Conservation (phyloP, 352 stramenopile species). For the Phytophthora meadii region DNA sequence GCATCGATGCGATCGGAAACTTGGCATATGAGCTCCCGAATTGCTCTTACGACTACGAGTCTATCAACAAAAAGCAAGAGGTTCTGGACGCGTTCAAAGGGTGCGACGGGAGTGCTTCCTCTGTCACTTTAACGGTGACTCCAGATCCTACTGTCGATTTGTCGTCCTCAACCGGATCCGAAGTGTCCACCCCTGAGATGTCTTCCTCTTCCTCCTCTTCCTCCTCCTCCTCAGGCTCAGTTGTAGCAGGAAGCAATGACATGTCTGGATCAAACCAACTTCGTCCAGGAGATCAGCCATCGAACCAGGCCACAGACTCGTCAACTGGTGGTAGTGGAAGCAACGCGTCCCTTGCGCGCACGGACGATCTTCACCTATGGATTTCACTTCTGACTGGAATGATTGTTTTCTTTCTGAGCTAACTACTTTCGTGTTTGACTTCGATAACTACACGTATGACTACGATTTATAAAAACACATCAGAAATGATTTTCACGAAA, state of each 20-base stretch:
- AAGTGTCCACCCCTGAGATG: no score
- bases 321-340: constrained; percentile 5
- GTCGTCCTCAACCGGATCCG: constrained; percentile 6
- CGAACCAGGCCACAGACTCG: constrained; percentile 3
- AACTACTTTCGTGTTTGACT: neutral
- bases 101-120: constrained; percentile 8
- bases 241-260: neutral
- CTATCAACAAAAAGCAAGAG: constrained; percentile 43
- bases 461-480: no score
- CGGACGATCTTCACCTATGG: constrained; percentile 4
- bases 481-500: no score
- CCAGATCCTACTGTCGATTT: constrained; percentile 1
- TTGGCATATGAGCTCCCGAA: constrained; percentile 34
- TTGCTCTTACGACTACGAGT: constrained; percentile 45
- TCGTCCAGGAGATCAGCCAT: constrained; percentile 3
- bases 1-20: constrained; percentile 16
- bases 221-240: neutral
- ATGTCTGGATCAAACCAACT: neutral
- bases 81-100: constrained; percentile 15
- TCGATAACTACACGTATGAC: no score
- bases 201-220: neutral
- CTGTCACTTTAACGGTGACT: constrained; percentile 8
- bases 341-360: constrained; percentile 1
- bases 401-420: constrained; percentile 5
- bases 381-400: neutral